Conservation (phyloP, 164 flowering plant species). For the Tetracentron sinense region DNA sequence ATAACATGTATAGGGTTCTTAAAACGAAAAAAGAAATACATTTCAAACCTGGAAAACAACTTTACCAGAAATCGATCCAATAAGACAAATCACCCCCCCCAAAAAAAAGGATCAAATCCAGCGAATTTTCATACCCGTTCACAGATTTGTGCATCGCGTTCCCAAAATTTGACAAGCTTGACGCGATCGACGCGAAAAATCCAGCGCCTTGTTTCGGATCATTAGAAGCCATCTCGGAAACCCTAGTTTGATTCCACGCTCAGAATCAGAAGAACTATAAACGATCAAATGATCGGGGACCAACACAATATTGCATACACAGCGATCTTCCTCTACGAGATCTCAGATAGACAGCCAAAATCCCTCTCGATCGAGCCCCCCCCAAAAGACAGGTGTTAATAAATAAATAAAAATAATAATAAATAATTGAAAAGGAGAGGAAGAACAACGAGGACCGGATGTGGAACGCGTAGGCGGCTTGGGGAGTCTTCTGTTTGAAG, state of each 20-base stretch:
- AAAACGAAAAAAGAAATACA: not conserved
- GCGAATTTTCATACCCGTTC: constrained; percentile 28
- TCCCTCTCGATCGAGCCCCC: constrained; percentile 1
- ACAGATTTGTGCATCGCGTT: constrained; percentile 49
- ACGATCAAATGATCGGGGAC: not conserved
- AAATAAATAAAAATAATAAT: not conserved
- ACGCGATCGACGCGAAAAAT: constrained; percentile 43
- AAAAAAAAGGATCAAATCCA: not conserved
- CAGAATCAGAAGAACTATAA: not conserved
- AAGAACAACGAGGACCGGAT: constrained; percentile 18
- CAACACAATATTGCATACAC: not conserved
- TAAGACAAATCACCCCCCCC: not conserved
- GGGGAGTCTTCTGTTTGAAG: too few relatives aligned
- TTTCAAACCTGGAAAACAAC: not conserved
- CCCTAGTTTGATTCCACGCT: constrained; percentile 6
- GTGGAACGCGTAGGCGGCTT: constrained; percentile 16
- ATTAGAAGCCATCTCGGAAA: constrained; percentile 38
- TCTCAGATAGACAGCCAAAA: not conserved
- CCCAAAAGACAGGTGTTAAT: not conserved
- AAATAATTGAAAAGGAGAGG: not conserved
- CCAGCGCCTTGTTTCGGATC: constrained; percentile 48
- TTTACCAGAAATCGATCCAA: not conserved
- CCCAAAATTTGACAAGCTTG: constrained; percentile 37
- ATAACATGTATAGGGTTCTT: not conserved
- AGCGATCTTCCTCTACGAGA: not conserved